Conservation (phyloP, 2,329 filamentous ascomycete genomes). For the Cladobotryum protrusum region DNA sequence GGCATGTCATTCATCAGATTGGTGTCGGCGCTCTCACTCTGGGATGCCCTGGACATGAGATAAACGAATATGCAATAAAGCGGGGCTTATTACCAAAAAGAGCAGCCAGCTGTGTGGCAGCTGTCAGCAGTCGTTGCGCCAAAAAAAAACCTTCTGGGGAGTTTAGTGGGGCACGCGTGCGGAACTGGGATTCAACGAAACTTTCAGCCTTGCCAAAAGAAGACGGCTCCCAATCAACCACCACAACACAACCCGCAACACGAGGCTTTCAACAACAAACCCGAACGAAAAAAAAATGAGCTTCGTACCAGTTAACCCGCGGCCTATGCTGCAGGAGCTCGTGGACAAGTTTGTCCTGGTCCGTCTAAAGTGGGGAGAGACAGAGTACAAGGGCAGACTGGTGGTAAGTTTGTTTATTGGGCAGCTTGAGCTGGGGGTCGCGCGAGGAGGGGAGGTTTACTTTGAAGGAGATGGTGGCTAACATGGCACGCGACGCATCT, state of each 20-base stretch:
- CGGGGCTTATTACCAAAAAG: not conserved
- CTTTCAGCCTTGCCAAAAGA: constrained; percentile 12
- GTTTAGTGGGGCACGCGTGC: not conserved
- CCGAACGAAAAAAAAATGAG: too few species aligned
- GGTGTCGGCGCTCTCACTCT: constrained; percentile 4
- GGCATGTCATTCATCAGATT: not conserved
- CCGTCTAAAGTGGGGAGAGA: constrained; percentile 95
- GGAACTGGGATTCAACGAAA: constrained; percentile 1
- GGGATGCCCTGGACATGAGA: not conserved
- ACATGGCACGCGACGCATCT: not conserved
- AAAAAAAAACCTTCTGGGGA: constrained; percentile 1
- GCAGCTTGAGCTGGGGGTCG: not conserved
- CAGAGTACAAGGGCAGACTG: constrained; percentile 90
- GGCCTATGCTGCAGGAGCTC: constrained; percentile 89
- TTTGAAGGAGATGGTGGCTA: constrained; percentile 1
- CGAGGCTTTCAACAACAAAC: not conserved
- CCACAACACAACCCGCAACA: not conserved
- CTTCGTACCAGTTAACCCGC: constrained; percentile 92
- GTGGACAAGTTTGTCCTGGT: constrained; percentile 89
- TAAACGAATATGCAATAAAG: not conserved
- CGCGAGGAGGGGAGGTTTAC: not conserved
- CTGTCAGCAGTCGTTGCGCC: not conserved
- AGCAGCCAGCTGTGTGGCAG: not conserved
- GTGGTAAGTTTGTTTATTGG: constrained; percentile 39
- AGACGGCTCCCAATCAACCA: not conserved